Percentiles rank a stretch among this genome's conserved stretches.
phyloP scores from a whole-genome alignment of 805 yeast genomes.

The Starmera pachycereana region DNA sequence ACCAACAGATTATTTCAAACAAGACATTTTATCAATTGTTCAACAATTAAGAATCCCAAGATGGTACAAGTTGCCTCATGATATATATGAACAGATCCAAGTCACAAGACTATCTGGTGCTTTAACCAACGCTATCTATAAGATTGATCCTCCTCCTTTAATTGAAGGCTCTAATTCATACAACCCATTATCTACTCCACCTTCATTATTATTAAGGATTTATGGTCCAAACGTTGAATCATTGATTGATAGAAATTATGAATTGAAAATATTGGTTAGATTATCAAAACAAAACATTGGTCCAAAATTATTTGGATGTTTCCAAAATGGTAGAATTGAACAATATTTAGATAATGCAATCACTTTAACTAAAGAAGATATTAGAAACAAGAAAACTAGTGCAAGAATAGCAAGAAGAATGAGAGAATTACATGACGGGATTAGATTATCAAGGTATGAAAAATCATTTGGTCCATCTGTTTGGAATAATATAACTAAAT shows the following conservation, averaged over 20 bases:
- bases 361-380: conserved; percentile 63
- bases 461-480: conserved; percentile 48
- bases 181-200: conserved; percentile 32
- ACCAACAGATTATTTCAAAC: conserved; percentile 78
- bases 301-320: conserved; percentile 80
- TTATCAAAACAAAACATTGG: conserved; percentile 76
- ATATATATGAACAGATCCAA: conserved; percentile 32
- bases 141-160: conserved; percentile 46
- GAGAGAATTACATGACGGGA: conserved; percentile 85
- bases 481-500: conserved; percentile 62
- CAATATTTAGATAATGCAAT: conserved; percentile 80
- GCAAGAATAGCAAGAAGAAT: conserved; percentile 89
- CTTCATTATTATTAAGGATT: conserved; percentile 61
- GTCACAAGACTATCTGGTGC: conserved; percentile 82
- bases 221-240: conserved; percentile 84
- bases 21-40: conserved; percentile 59
- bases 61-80: conserved; percentile 48
- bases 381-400: conserved; percentile 66
- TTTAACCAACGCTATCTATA: conserved; percentile 81
- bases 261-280: conserved; percentile 61
- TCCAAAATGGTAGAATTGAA: conserved; percentile 87
- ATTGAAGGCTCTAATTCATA: conserved; percentile 22
- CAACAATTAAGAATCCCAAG: conserved; percentile 59
- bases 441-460: conserved; percentile 53
- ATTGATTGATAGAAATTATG: conserved; percentile 78